Conservation (phyloP, 2,329 filamentous ascomycete species). For the Exophiala sideris region DNA sequence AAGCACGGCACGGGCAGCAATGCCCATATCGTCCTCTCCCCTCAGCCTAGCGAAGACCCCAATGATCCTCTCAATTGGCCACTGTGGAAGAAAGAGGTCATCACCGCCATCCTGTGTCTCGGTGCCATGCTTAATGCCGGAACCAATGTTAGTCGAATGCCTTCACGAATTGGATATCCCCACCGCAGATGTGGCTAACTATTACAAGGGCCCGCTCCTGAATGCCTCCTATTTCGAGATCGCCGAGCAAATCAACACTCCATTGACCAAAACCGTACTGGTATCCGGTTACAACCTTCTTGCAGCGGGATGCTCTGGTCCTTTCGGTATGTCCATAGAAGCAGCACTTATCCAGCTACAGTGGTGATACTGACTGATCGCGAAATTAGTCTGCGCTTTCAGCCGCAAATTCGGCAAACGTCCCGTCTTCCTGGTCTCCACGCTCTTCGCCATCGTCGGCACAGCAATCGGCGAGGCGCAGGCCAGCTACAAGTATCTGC, state of each 20-base stretch:
- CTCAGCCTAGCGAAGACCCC: conserved; percentile 30
- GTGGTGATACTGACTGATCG: neutral
- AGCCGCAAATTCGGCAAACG: conserved; percentile 44
- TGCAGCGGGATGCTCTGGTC: conserved; percentile 25
- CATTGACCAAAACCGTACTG: conserved; percentile 21
- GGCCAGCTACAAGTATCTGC: conserved; percentile 24
- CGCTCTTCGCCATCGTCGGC: conserved; percentile 26
- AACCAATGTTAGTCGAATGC: conserved; percentile 20
- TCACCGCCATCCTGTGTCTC: conserved; percentile 30
- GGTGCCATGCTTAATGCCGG: conserved; percentile 30
- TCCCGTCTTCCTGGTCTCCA: conserved; percentile 28
- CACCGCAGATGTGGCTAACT: neutral
- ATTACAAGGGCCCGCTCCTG: conserved; percentile 20
- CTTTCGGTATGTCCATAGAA: conserved; percentile 14
- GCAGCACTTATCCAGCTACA: neutral
- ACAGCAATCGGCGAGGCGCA: conserved; percentile 25
- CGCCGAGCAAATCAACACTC: conserved; percentile 15
- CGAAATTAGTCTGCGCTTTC: conserved; percentile 34
- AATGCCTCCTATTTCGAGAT: conserved; percentile 27
- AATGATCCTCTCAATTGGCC: conserved; percentile 34
- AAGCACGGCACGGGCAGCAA: conserved; percentile 25
- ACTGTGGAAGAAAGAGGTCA: conserved; percentile 30
- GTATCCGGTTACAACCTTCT: conserved; percentile 27
- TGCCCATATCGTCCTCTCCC: conserved; percentile 27
- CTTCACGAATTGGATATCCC: neutral